phyloP scores from a whole-genome alignment of 352 stramenopile genomes.

The Globisporangium emineosum region DNA sequence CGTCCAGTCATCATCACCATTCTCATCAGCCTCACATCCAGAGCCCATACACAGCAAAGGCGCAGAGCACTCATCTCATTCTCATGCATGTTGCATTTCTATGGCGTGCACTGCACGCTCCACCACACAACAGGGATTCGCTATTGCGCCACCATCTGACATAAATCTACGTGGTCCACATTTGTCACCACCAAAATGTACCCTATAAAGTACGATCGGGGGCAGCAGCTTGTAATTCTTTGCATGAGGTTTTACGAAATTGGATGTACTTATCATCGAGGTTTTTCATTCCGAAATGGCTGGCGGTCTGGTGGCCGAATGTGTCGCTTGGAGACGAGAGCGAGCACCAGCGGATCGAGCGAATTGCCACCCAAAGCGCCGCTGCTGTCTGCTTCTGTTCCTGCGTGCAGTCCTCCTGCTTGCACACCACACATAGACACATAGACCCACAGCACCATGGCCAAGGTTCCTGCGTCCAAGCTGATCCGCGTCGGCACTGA shows the following conservation, averaged over 20 bases:
- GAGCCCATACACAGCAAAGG: background rate
- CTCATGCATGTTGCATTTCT: slow-evolving; percentile 1
- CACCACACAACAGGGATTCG: background rate
- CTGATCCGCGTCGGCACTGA: slow-evolving; percentile 75
- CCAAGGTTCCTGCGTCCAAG: slow-evolving; percentile 58
- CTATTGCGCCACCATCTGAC: background rate
- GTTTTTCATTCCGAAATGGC: slow-evolving; percentile 1
- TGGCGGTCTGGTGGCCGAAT: slow-evolving; percentile 9
- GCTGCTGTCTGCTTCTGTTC: background rate
- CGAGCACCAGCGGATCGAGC: slow-evolving; percentile 5
- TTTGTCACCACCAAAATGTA: background rate
- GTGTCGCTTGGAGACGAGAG: slow-evolving; percentile 5
- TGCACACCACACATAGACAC: background rate
- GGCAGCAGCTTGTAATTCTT: too few relatives aligned
- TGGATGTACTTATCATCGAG: background rate
- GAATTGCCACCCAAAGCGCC: slow-evolving; percentile 3
- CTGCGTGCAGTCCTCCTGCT: background rate
- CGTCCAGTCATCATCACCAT: background rate
- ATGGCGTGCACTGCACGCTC: background rate
- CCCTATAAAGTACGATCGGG: background rate
- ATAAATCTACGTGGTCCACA: background rate
- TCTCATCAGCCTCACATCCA: too few relatives aligned
- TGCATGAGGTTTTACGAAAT: background rate
- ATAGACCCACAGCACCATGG: slow-evolving; percentile 31
- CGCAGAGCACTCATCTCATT: background rate